These are phyloP conservation scores for Plectosphaerella cucumerina DNA, from an alignment of 2,329 filamentous ascomycete species.

Conservation along the genomic window DNA sequence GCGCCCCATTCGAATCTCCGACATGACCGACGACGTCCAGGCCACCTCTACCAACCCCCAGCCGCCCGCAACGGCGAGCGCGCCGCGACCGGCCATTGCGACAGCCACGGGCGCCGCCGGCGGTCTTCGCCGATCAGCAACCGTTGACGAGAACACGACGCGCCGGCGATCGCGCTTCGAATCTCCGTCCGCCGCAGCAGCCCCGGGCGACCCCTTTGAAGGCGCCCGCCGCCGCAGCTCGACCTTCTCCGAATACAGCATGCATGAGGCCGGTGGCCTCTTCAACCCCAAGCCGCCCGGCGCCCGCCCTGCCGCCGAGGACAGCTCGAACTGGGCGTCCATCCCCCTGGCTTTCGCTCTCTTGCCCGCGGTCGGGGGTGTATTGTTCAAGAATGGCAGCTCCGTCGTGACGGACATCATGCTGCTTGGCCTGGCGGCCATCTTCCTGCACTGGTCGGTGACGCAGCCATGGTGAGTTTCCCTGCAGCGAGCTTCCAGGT, in stretches of 20 bases:
- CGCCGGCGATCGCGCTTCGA: constrained; percentile 14
- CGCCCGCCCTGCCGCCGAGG: constrained; percentile 6
- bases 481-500: not conserved
- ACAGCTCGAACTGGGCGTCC: constrained; percentile 65
- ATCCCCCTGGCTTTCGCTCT: constrained; percentile 80
- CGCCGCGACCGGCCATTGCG: not conserved
- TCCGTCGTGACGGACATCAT: constrained; percentile 81
- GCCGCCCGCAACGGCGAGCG: too few relatives aligned
- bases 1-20: too few relatives aligned
- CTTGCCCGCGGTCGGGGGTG: constrained; percentile 77
- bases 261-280: constrained; percentile 67
- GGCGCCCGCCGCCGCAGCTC: constrained; percentile 63
- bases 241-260: constrained; percentile 70
- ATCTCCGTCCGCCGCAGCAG: not conserved
- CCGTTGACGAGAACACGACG: constrained; percentile 28
- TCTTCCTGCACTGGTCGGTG: constrained; percentile 92
- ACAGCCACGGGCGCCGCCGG: not conserved
- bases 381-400: constrained; percentile 81
- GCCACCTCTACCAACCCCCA: too few relatives aligned
- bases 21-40: too few relatives aligned
- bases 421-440: constrained; percentile 70
- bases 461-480: constrained; percentile 74
- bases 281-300: constrained; percentile 46
- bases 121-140: constrained; percentile 31
- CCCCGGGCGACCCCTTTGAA: constrained; percentile 15